phyloP scores from a whole-genome alignment of 805 yeast species.

The Candida berthetii region DNA sequence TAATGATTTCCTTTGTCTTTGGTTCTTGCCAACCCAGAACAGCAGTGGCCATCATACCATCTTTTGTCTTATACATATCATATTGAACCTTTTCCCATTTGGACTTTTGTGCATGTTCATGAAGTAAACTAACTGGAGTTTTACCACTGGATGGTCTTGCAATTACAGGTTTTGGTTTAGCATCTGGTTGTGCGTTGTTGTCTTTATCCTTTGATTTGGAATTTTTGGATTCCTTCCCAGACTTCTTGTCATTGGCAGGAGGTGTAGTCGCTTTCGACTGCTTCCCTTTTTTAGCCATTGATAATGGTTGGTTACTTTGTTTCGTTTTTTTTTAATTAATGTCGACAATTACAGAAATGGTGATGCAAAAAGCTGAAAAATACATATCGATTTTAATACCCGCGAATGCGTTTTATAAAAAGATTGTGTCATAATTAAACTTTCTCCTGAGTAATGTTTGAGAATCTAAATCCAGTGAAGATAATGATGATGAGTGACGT shows the following conservation, averaged over 20 bases:
- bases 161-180: conserved; percentile 1
- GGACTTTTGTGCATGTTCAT: conserved; percentile 80
- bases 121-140: conserved; percentile 77
- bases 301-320: background rate
- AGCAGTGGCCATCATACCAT: conserved; percentile 64
- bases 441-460: no score
- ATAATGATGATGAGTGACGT: no score
- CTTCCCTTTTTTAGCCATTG: background rate
- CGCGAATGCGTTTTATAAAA: background rate
- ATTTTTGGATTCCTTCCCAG: background rate
- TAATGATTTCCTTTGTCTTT: conserved; percentile 63
- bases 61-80: conserved; percentile 50
- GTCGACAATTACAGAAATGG: background rate
- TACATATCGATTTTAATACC: background rate
- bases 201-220: conserved; percentile 1
- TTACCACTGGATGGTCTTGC: conserved; percentile 49
- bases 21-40: conserved; percentile 71
- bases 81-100: conserved; percentile 88
- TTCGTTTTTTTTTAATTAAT: no score
- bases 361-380: background rate
- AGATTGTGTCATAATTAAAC: no score
- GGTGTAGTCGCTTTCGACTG: background rate
- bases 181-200: conserved; percentile 1
- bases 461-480: no score
- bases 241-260: background rate